phyloP scores from a whole-genome alignment of 495 filamentous ascomycete species.

The Aspergillus bridgeri region DNA sequence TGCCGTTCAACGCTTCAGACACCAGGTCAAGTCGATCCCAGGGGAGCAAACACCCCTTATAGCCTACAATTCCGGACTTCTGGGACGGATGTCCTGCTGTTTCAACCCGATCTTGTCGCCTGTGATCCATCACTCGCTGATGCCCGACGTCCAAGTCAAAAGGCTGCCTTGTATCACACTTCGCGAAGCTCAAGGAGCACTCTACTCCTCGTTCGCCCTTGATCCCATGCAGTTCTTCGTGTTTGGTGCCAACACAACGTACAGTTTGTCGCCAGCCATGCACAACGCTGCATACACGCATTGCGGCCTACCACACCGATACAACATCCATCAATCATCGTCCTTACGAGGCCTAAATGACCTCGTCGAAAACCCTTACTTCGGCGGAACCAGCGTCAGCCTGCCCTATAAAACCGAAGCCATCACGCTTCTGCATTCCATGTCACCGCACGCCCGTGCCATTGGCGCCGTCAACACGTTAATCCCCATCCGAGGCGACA shows the following conservation, averaged over 20 bases:
- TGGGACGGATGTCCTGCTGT: slow-evolving; percentile 60
- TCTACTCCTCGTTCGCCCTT: slow-evolving; percentile 53
- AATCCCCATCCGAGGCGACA: slow-evolving; percentile 59
- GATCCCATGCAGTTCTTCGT: slow-evolving; percentile 48
- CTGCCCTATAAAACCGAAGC: slow-evolving; percentile 74
- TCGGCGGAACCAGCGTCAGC: slow-evolving; percentile 71
- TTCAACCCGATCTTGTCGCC: slow-evolving; percentile 65
- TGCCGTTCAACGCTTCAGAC: slow-evolving; percentile 38
- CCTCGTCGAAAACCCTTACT: slow-evolving; percentile 59
- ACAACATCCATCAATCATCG: slow-evolving; percentile 62
- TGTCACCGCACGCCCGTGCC: slow-evolving; percentile 69
- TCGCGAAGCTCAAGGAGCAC: slow-evolving; percentile 39
- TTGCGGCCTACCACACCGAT: slow-evolving; percentile 70
- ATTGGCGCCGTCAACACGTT: slow-evolving; percentile 80
- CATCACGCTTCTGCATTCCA: slow-evolving; percentile 62
- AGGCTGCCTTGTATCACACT: slow-evolving; percentile 40
- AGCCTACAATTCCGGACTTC: slow-evolving; percentile 66
- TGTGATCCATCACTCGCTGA: slow-evolving; percentile 42
- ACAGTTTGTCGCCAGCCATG: slow-evolving; percentile 52
- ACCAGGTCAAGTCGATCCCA: slow-evolving; percentile 29
- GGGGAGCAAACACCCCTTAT: slow-evolving; percentile 50
- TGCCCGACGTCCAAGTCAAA: slow-evolving; percentile 20
- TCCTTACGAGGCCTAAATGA: slow-evolving; percentile 63
- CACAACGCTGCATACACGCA: slow-evolving; percentile 69
- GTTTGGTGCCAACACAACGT: slow-evolving; percentile 42